phyloP scores from a whole-genome alignment of 345 rosid genomes.

The Clausena lansium region DNA sequence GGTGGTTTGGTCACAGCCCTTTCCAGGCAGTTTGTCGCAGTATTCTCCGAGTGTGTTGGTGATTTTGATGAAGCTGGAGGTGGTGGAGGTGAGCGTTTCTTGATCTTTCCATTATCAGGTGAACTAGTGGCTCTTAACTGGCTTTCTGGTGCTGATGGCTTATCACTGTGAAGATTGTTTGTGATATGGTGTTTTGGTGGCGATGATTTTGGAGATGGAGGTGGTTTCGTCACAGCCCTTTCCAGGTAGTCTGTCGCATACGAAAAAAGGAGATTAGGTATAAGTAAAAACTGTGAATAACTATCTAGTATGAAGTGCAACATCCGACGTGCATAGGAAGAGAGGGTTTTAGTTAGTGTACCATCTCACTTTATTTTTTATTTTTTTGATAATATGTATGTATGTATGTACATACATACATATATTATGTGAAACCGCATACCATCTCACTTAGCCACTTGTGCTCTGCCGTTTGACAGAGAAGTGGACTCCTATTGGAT shows the following conservation, averaged over 20 bases:
- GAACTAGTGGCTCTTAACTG: not conserved
- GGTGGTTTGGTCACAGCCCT: not conserved
- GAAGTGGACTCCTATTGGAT: too few relatives aligned
- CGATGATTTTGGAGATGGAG: conserved; percentile 4
- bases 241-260: not conserved
- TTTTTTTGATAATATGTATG: too few relatives aligned
- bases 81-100: not conserved
- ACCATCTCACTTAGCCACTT: too few relatives aligned
- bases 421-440: too few relatives aligned
- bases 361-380: too few relatives aligned
- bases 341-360: too few relatives aligned
- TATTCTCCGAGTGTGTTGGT: not conserved
- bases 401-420: too few relatives aligned
- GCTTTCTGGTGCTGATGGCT: not conserved
- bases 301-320: too few relatives aligned
- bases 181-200: not conserved
- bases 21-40: not conserved
- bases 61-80: not conserved
- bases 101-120: not conserved
- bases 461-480: too few relatives aligned
- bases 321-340: too few relatives aligned
- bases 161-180: not conserved
- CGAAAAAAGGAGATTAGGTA: too few relatives aligned
- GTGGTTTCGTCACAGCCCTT: not conserved
- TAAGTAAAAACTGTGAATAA: too few relatives aligned